Evolutionary conservation across 2,329 filamentous ascomycete genomes (phyloP), one percentile per base, ranked within the genome.

Genomic region (Colletotrichum acutatum): DNA sequence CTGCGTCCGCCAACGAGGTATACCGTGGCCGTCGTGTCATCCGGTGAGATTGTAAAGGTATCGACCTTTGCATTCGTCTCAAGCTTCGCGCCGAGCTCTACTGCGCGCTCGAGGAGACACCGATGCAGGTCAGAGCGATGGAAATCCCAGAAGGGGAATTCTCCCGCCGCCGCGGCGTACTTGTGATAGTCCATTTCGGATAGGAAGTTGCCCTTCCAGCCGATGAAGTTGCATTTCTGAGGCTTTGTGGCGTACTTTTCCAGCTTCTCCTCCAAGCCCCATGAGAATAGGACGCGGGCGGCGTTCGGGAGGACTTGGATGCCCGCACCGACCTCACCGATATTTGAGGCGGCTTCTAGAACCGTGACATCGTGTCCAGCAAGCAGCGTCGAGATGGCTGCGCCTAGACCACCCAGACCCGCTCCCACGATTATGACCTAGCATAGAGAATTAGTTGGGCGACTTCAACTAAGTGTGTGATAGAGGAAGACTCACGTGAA

Each of bases 1-100:
- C 75, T 72, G 4, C 76, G 67, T 3, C 82, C 83, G 19, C 76
- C 75, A 1, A 53, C 42, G 52, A 75, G 71, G 53, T 61, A 66
- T 4, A 75, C 75, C 4, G 75, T 42, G 0, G 69, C 49, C 3
- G 65, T 53, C 6, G 53, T 26, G 12, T 58, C 16, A 37, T 71
- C 69, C 2, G 59, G 37, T 3, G 69, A 62, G 8, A 71, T 72
- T 14, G 66, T 74, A 24, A 34, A 76, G 3, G 74, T 34, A 1
- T 76, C 75, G 5, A 66, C 75, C 3, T 34, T 72, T 6, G 75
- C 22, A 12, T 53, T 66, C 1, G 64, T 66, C 16, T 61, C 70
- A 3, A 76, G 54, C 4, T 67, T 64, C 3, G 68, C 74, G 28
- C 75, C 75, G 4, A 72, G 26, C n/a, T 66, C 68, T 6, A 65